Percentiles rank a stretch among this genome's conserved stretches.
These are phyloP conservation scores for Cercospora sp. DNA, from an alignment of 2,329 filamentous ascomycete species.

Conservation along the genomic window DNA sequence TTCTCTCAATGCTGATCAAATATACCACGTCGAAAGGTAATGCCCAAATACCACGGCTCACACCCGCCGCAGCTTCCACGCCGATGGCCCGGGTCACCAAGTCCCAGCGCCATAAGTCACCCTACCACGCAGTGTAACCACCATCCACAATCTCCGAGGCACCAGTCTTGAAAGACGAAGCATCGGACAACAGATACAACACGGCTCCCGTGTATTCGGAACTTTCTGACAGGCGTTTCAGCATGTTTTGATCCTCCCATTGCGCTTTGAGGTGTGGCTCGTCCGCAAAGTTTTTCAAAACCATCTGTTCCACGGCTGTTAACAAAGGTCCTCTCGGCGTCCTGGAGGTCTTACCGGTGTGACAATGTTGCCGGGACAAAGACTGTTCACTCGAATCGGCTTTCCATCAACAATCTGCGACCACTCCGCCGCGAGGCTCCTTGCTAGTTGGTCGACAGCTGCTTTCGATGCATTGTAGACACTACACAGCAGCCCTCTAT, in stretches of 20 bases:
- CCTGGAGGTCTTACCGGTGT: conserved; percentile 29
- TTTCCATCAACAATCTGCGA: conserved; percentile 41
- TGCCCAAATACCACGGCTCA: not conserved
- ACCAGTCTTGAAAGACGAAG: conserved; percentile 35
- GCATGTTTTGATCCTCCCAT: conserved; percentile 39
- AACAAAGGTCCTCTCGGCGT: not conserved
- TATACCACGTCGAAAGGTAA: not conserved
- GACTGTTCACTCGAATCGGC: conserved; percentile 37
- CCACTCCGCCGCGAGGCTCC: conserved; percentile 28
- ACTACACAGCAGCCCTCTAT: conserved; percentile 26
- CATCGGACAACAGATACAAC: conserved; percentile 37
- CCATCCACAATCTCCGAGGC: conserved; percentile 35
- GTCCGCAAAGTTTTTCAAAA: conserved; percentile 36
- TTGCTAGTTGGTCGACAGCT: conserved; percentile 23
- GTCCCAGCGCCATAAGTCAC: not conserved
- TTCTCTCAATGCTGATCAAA: not conserved
- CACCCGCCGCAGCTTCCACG: not conserved
- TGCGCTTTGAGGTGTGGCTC: conserved; percentile 32
- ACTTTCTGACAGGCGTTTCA: conserved; percentile 35
- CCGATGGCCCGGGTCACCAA: not conserved
- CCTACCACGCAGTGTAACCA: conserved; percentile 10
- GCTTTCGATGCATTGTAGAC: conserved; percentile 44
- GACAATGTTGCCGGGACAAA: conserved; percentile 40
- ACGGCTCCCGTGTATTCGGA: conserved; percentile 36
- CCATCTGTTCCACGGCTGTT: conserved; percentile 31